phyloP scores from a whole-genome alignment of 345 rosid species.

The Mercurialis annua region DNA sequence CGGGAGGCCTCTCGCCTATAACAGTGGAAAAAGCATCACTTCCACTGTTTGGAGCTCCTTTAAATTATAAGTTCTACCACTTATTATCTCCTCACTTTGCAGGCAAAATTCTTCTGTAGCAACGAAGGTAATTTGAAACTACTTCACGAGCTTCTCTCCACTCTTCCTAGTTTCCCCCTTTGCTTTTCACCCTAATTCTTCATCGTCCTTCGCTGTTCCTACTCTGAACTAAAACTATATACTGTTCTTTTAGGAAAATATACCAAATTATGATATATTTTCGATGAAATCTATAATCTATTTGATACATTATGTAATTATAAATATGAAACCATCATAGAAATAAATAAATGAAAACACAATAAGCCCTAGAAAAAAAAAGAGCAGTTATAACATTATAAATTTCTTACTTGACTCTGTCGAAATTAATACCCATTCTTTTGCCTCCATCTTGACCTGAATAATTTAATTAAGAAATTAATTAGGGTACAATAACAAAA shows the following conservation, averaged over 20 bases:
- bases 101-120: neutral
- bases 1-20: too few species aligned
- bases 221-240: neutral
- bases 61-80: neutral
- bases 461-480: too few species aligned
- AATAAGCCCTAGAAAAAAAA: neutral
- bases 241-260: neutral
- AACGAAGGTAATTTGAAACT: neutral
- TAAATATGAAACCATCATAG: too few species aligned
- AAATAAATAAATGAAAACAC: neutral
- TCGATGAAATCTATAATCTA: neutral
- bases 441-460: too few species aligned
- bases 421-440: too few species aligned
- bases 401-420: slow-evolving; percentile 83
- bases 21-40: too few species aligned
- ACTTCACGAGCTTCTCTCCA: neutral
- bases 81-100: neutral
- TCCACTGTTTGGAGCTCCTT: too few species aligned
- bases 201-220: too few species aligned
- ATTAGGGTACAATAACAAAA: too few species aligned
- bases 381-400: neutral
- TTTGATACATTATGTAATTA: neutral
- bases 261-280: neutral
- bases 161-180: neutral
- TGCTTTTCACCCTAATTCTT: neutral